Conservation (phyloP, 257 asterid genomes). For the Nyctanthes arbortristis region DNA sequence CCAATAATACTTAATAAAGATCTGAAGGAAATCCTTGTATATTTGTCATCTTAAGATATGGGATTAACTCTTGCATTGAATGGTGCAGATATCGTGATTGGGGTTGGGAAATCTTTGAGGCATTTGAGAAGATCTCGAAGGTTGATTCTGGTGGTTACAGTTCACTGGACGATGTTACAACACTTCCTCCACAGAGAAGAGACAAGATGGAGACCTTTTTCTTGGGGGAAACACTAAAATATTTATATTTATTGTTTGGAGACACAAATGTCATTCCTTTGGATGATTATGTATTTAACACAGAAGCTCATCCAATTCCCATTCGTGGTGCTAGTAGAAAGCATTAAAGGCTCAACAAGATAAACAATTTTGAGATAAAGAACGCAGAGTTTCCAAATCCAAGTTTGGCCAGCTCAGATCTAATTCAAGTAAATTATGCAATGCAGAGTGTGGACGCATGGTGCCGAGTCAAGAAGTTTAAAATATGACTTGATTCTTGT, state of each 20-base stretch:
- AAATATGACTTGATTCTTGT: slow-evolving; percentile 21
- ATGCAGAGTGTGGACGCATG: slow-evolving; percentile 16
- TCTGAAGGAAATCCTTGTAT: neutral
- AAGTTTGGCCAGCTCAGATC: slow-evolving; percentile 15
- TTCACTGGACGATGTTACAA: slow-evolving; percentile 84
- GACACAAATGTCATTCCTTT: slow-evolving; percentile 57
- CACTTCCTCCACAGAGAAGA: slow-evolving; percentile 72
- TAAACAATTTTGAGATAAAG: slow-evolving; percentile 20
- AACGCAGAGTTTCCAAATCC: slow-evolving; percentile 15
- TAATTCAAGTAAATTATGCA: slow-evolving; percentile 22
- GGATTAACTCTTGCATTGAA: slow-evolving; percentile 18
- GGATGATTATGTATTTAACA: slow-evolving; percentile 87
- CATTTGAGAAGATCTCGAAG: slow-evolving; percentile 83
- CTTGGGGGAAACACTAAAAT: slow-evolving; percentile 90
- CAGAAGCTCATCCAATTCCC: slow-evolving; percentile 97
- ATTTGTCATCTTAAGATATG: neutral
- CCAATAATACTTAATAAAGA: neutral
- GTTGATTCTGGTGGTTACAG: slow-evolving; percentile 89
- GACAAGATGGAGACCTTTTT: slow-evolving; percentile 99
- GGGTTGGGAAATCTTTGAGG: slow-evolving; percentile 97
- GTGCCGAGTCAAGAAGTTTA: slow-evolving; percentile 22
- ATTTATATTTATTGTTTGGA: slow-evolving; percentile 74
- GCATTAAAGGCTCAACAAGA: slow-evolving; percentile 29
- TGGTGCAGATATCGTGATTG: slow-evolving; percentile 85
- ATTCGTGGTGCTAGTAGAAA: slow-evolving; percentile 44